A percentile compares a stretch with the other conserved stretches of the same genome.
phyloP scores from a whole-genome alignment of 306 rosid genomes.

The Casuarina equisetifolia region DNA sequence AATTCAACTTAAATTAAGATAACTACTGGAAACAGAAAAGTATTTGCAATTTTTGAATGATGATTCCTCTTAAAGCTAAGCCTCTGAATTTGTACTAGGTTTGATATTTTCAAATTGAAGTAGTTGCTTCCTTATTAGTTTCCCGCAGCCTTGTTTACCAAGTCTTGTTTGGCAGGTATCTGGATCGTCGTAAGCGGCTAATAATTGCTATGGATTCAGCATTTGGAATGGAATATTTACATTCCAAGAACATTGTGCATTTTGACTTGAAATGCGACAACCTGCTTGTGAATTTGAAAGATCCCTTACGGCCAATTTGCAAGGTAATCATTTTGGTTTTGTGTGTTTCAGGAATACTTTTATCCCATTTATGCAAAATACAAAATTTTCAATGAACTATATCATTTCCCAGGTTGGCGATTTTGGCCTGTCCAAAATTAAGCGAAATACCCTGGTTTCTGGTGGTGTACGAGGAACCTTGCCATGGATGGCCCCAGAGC shows the following conservation, averaged over 20 bases:
- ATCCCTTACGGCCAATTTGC: constrained; percentile 82
- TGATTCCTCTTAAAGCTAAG: background rate
- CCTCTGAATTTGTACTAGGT: background rate
- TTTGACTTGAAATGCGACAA: constrained; percentile 94
- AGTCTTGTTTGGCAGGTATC: constrained; percentile 54
- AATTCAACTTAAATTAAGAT: background rate
- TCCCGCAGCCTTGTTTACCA: constrained; percentile 16
- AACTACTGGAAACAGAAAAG: background rate
- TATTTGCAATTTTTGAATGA: background rate
- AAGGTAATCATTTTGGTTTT: constrained; percentile 46
- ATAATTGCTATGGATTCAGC: constrained; percentile 96
- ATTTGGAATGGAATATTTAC: constrained; percentile 93
- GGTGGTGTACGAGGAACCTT: constrained; percentile 93
- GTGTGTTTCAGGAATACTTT: background rate
- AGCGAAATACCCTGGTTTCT: constrained; percentile 78
- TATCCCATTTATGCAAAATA: constrained; percentile 3
- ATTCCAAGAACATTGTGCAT: constrained; percentile 81
- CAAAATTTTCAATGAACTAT: constrained; percentile 14
- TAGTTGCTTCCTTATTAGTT: background rate
- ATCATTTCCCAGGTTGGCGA: constrained; percentile 68
- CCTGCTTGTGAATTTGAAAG: constrained; percentile 85
- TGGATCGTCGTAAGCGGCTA: constrained; percentile 83
- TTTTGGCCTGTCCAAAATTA: constrained; percentile 87
- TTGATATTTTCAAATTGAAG: constrained; percentile 5
- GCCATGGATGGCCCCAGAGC: constrained; percentile 97